phyloP scores from a whole-genome alignment of 2,329 filamentous ascomycete genomes.

The Tolypocladium tundrense region DNA sequence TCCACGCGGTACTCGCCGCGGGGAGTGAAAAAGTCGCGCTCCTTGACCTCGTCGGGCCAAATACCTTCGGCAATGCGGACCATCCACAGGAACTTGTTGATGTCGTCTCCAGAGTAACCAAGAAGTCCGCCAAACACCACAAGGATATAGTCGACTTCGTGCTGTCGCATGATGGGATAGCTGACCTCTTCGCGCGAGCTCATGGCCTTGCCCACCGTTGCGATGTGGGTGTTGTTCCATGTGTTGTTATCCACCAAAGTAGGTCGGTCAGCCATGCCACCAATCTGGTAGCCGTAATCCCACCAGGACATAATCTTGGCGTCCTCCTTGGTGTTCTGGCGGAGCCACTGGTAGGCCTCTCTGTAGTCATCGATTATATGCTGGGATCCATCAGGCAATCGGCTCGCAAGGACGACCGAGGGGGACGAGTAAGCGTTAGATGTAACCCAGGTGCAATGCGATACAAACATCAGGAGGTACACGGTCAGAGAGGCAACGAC shows the following conservation, averaged over 20 bases:
- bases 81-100: slow-evolving; percentile 99
- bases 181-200: slow-evolving; percentile 94
- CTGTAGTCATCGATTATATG: slow-evolving; percentile 99
- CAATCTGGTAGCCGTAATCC: slow-evolving; percentile 99
- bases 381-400: slow-evolving; percentile 85
- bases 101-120: slow-evolving; percentile 96
- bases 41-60: slow-evolving; percentile 98
- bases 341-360: slow-evolving; percentile 98
- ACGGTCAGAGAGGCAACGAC: slow-evolving; percentile 62
- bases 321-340: slow-evolving; percentile 89
- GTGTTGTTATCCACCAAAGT: slow-evolving; percentile 99
- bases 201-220: slow-evolving; percentile 98
- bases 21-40: slow-evolving; percentile 89
- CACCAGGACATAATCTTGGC: slow-evolving; percentile 99
- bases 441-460: slow-evolving; percentile 98
- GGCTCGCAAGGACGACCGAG: slow-evolving; percentile 89
- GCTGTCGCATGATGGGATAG: slow-evolving; percentile 96
- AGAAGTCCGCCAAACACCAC: slow-evolving; percentile 93
- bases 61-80: slow-evolving; percentile 97
- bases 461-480: slow-evolving; percentile 86
- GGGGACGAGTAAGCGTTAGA: slow-evolving; percentile 98
- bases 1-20: slow-evolving; percentile 94
- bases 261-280: slow-evolving; percentile 95
- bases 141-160: slow-evolving; percentile 98
- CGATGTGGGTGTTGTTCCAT: slow-evolving; percentile 99